Base-by-base conservation (phyloP, 306 rosid species). In the Castanea sativa region DNA sequence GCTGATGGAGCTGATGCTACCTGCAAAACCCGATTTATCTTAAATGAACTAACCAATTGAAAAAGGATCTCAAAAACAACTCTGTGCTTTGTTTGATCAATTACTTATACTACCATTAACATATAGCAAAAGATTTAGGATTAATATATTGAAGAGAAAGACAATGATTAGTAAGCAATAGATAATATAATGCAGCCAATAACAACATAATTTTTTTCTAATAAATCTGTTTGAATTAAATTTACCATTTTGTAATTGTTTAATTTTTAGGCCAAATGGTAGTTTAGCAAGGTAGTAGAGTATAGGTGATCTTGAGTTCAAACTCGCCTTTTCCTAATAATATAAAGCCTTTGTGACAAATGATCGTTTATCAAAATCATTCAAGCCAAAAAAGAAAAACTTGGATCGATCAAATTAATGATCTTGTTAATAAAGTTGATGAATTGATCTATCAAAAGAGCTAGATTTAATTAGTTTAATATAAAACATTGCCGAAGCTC, bases 1-100 rank as follows among this genome's bases (percentile, higher is more conserved):
- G 87, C 6, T 64, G 77, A 16, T 49, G 87, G 74, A 55, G 73
- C 85, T 41, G 87, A 90, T 88, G 92, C 93, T 84, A 95, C 96
- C 99, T 95, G 84, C 70, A 83, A 85, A 10, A 71, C 68, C 84
- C 73, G 74, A 71, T 8, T 69, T 73, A 59, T 71, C 70, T 78
- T 73, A 16, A 60, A 45, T 4, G 57, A 69, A 51, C 25, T 14
- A 65, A 43, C 43, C 55, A 1, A 63, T 43, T 23, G 23, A 68
- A 68, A n/a, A 19, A 3, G 19, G 18, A 5, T 68, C 27, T 35
- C n/a, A n/a, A 11, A n/a, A 67, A 67, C 72, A 67, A 67, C 72
- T 67, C n/a, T 23, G 10, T 35, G 72, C 25, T 68, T 68, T 68
- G 51, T 35, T 33, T 19, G n/a, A 67, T 4, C 71, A 67, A 14